Evolutionary conservation across 2,329 filamentous ascomycete genomes (phyloP), one percentile per base, ranked within the genome.

Genomic region (Phymatotrichopsis omnivora): DNA sequence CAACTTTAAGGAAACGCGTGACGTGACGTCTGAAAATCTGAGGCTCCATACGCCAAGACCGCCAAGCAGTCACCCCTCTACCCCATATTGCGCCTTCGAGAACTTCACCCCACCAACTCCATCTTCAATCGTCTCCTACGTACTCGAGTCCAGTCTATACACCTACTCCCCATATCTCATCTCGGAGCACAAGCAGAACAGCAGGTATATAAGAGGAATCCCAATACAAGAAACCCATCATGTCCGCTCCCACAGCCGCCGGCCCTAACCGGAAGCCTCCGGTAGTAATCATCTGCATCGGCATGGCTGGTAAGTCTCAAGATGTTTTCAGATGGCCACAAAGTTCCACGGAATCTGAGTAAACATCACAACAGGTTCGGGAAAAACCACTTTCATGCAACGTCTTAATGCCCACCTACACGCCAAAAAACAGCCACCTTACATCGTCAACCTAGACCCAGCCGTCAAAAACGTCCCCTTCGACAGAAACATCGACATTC

Each of bases 301-400:
- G 91, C 70, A 96, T 96, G 89, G 91, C 91, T 60, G 89, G 80
- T 80, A 67, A 60, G 68, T 57, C 34, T 40, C 45, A 44, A 33
- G 28, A 31, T 22, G 3, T 28, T 20, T 10, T 38, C 27, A 14
- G 16, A 16, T 27, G 32, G 22, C 10, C 14, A 8, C 37, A 24
- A 24, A 16, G 40, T 36, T 6, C 28, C 20, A 14, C 12, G 8
- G n/a, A 20, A 16, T 14, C 3, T 22, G 17, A 35, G 28, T 20
- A 42, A 39, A 23, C 22, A 34, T 28, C 19, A 33, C 7, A 12
- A 19, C 56, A 83, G 81, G 91, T 58, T 93, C 86, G 12, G 91
- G 91, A 60, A 98, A 98, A 71, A 98, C 91, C n/a, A 98, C 93
- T 0, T 98, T 98, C 62, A 96, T 98, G 89, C 89, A 96, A 63